Percentiles rank a stretch among this genome's conserved stretches.
Evolutionary conservation across 441 rosid genomes (phyloP).

Genomic region (Flueggea neowawraea): DNA sequence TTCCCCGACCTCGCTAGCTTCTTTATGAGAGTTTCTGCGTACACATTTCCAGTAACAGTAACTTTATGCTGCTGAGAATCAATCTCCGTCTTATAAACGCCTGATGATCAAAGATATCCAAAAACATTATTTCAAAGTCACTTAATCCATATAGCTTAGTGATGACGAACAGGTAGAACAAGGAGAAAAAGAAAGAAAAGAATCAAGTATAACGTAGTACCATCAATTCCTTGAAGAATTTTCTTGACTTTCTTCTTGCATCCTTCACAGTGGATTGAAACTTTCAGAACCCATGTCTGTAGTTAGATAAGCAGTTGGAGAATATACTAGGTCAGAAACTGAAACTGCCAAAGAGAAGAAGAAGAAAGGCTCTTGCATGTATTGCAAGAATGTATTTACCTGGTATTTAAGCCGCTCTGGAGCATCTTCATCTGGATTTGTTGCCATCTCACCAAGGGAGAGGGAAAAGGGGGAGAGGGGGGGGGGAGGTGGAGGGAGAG

Average conservation of each 20-base stretch:
- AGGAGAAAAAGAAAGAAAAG: background rate
- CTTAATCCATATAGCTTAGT: background rate
- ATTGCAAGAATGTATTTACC: conserved; percentile 21
- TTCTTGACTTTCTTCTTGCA: conserved; percentile 72
- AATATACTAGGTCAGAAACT: background rate
- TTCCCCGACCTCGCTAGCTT: conserved; percentile 53
- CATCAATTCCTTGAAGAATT: conserved; percentile 59
- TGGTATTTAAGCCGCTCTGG: conserved; percentile 38
- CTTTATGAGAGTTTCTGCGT: conserved; percentile 44
- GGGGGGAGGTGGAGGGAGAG: background rate
- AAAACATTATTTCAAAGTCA: background rate
- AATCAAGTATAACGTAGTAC: conserved; percentile 13
- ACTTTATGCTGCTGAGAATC: conserved; percentile 61
- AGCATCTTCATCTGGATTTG: conserved; percentile 31
- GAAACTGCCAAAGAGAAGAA: background rate
- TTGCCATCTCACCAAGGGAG: conserved; percentile 29
- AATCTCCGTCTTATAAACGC: conserved; percentile 44
- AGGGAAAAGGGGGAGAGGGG: conserved; percentile 7
- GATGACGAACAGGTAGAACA: background rate
- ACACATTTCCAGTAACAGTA: conserved; percentile 55
- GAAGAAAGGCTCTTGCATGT: background rate
- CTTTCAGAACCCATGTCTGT: conserved; percentile 68
- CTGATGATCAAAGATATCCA: conserved; percentile 19
- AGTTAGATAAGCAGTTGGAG: background rate
- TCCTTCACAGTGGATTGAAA: conserved; percentile 68